phyloP scores from a whole-genome alignment of 371 early-diverging fungal genomes.

The Capniomyces stellatus region DNA sequence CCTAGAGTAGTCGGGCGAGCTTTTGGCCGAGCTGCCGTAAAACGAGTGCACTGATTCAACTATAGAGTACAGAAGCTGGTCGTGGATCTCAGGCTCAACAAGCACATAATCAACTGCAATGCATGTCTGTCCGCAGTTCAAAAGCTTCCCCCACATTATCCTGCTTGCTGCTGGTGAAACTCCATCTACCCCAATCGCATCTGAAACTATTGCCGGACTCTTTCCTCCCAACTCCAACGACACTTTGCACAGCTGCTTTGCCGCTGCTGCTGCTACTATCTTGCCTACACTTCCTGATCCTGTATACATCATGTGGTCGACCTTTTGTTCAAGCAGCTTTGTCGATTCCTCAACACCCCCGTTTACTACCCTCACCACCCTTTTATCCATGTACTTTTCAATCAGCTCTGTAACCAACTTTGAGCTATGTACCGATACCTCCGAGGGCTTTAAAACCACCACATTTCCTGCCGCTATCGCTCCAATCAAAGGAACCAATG shows the following conservation, averaged over 20 bases:
- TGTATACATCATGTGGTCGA: constrained; percentile 80
- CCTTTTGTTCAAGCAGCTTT: constrained; percentile 40
- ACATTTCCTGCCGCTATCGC: constrained; percentile 89
- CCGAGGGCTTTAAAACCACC: constrained; percentile 76
- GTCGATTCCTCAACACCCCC: constrained; percentile 68
- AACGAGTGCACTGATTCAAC: constrained; percentile 21
- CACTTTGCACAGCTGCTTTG: constrained; percentile 47
- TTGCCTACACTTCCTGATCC: constrained; percentile 61
- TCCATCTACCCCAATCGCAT: constrained; percentile 25
- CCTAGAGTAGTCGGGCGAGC: constrained; percentile 37
- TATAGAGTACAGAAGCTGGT: constrained; percentile 30
- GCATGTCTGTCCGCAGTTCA: constrained; percentile 80
- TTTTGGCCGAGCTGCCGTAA: constrained; percentile 33
- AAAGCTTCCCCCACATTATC: constrained; percentile 63
- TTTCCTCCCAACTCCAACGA: constrained; percentile 84
- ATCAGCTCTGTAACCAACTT: constrained; percentile 40
- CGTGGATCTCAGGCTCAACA: constrained; percentile 30
- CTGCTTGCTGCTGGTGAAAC: constrained; percentile 46
- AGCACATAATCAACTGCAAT: constrained; percentile 75
- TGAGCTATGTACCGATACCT: constrained; percentile 54
- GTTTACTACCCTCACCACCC: constrained; percentile 46
- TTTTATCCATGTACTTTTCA: constrained; percentile 50
- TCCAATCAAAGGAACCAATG: constrained; percentile 54
- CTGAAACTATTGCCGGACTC: constrained; percentile 51
- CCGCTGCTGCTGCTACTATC: constrained; percentile 56